These are phyloP conservation scores for Millerozyma acaciae DNA, from an alignment of 805 yeast genomes.

Conservation along the genomic window DNA sequence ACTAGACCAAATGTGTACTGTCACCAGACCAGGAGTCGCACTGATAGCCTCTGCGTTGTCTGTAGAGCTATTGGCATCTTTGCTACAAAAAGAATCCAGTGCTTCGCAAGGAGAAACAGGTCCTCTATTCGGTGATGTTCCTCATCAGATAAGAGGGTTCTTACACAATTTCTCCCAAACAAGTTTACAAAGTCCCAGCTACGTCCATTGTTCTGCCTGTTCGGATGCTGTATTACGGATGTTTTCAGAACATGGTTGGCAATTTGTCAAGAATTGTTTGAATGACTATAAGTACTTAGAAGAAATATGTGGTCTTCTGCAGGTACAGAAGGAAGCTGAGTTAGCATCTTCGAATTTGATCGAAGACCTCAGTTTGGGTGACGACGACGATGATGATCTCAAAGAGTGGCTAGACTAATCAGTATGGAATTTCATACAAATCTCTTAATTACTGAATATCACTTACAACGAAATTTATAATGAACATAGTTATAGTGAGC, in stretches of 20 bases:
- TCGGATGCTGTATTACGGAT: constrained; percentile 54
- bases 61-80: constrained; percentile 73
- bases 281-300: constrained; percentile 66
- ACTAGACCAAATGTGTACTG: constrained; percentile 97
- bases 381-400: constrained; percentile 27
- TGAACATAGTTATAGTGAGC: too few relatives aligned
- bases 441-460: too few relatives aligned
- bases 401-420: constrained; percentile 12
- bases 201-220: constrained; percentile 83
- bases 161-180: constrained; percentile 60
- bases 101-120: constrained; percentile 39
- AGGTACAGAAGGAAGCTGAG: constrained; percentile 71
- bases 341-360: constrained; percentile 32
- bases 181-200: constrained; percentile 68
- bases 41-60: constrained; percentile 81
- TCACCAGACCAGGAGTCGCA: constrained; percentile 95
- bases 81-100: constrained; percentile 55
- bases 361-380: constrained; percentile 23
- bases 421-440: too few relatives aligned
- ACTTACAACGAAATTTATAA: too few relatives aligned
- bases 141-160: constrained; percentile 92
- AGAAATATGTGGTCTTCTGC: constrained; percentile 70
- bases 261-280: constrained; percentile 69
- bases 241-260: constrained; percentile 65
- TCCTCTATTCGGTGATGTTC: constrained; percentile 59